phyloP scores from a whole-genome alignment of 352 stramenopile genomes.

The Thraustotheca clavata region DNA sequence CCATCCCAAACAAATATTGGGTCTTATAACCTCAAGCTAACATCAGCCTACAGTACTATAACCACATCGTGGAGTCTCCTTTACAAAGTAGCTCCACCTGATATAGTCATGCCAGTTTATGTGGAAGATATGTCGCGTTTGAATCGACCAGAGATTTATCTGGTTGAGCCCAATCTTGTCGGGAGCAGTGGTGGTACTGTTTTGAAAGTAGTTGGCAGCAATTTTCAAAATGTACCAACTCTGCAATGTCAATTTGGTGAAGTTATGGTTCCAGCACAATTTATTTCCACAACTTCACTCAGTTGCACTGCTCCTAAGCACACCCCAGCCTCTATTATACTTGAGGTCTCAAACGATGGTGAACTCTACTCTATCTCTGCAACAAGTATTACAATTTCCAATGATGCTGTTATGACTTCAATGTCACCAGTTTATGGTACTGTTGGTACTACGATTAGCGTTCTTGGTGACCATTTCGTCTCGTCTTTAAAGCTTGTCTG shows the following conservation, averaged over 20 bases:
- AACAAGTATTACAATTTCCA: conserved; percentile 58
- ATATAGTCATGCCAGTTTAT: background rate
- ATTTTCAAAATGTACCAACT: conserved; percentile 65
- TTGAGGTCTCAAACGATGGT: conserved; percentile 81
- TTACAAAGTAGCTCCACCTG: background rate
- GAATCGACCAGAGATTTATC: background rate
- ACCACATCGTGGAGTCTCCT: background rate
- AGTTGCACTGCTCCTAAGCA: conserved; percentile 55
- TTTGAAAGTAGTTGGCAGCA: conserved; percentile 58
- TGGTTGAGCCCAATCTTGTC: conserved; percentile 3
- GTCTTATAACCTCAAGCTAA: background rate
- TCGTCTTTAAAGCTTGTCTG: conserved; percentile 45
- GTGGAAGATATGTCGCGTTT: background rate
- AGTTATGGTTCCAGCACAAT: conserved; percentile 36
- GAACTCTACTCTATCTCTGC: conserved; percentile 45
- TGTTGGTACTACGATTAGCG: conserved; percentile 72
- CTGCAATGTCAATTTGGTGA: conserved; percentile 83
- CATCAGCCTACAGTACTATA: background rate
- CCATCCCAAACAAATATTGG: background rate
- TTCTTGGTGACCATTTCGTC: conserved; percentile 80
- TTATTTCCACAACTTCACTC: conserved; percentile 37
- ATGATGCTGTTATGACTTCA: conserved; percentile 52
- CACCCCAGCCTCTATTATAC: conserved; percentile 38
- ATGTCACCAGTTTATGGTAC: conserved; percentile 68
- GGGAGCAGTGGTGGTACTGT: conserved; percentile 40